A percentile compares a stretch with the other conserved stretches of the same genome.
Conservation (phyloP, 768 basidiomycete genomes). For the Agaricus blazei region DNA sequence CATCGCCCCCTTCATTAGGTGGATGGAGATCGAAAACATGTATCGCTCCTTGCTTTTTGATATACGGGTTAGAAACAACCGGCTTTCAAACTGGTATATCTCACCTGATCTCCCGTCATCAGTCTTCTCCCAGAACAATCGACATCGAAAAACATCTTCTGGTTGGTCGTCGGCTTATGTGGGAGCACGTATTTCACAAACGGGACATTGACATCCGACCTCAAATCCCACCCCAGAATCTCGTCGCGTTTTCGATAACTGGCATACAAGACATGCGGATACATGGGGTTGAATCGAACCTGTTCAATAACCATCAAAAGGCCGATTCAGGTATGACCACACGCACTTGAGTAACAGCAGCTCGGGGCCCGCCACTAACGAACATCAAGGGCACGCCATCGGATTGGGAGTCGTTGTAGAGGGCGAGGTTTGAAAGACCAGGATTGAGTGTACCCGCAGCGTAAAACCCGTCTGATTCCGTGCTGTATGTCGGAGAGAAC, state of each 20-base stretch:
- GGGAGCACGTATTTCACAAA: constrained; percentile 28
- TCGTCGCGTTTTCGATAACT: constrained; percentile 62
- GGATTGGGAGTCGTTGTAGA: constrained; percentile 59
- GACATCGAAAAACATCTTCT: constrained; percentile 73
- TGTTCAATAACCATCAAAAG: constrained; percentile 1
- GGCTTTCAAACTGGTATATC: not conserved
- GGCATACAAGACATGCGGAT: constrained; percentile 71
- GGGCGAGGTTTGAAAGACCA: constrained; percentile 50
- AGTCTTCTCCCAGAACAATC: constrained; percentile 64
- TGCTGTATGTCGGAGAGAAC: constrained; percentile 60
- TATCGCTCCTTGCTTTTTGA: constrained; percentile 49
- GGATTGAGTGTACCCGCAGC: constrained; percentile 76
- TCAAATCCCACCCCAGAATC: constrained; percentile 78
- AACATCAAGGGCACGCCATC: constrained; percentile 49
- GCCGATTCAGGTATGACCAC: not conserved
- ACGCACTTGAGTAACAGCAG: constrained; percentile 52
- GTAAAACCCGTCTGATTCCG: constrained; percentile 45
- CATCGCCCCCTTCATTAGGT: constrained; percentile 8
- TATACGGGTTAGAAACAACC: not conserved
- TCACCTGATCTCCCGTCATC: constrained; percentile 63
- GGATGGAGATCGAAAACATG: constrained; percentile 49
- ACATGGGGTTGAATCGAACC: constrained; percentile 64
- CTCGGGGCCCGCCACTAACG: constrained; percentile 49
- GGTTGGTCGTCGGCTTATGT: constrained; percentile 48
- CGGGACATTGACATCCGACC: constrained; percentile 45